Percentiles rank a stretch among this genome's conserved stretches.
phyloP scores from a whole-genome alignment of 75 land plant genomes.

The Cunninghamia lanceolata region DNA sequence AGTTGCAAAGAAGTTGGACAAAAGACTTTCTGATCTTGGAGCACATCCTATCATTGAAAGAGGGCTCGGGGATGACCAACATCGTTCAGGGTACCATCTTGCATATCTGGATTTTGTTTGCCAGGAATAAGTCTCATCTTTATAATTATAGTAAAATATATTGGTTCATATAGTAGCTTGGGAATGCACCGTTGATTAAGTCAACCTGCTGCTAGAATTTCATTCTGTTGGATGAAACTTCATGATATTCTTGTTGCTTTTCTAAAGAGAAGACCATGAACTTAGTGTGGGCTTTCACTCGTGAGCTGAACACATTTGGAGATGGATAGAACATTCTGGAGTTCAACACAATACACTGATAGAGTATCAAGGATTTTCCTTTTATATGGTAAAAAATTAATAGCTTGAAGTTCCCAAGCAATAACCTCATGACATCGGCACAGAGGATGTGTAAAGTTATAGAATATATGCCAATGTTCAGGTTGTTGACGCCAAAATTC shows the following conservation, averaged over 20 bases:
- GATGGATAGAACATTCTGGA: neutral
- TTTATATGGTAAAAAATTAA: neutral
- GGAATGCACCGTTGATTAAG: neutral
- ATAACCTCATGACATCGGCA: neutral
- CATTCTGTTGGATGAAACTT: neutral
- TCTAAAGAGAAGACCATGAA: neutral
- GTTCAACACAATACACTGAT: neutral
- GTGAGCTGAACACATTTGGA: neutral
- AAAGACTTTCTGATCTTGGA: slow-evolving; percentile 79
- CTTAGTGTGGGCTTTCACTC: neutral
- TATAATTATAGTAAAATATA: neutral
- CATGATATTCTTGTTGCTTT: neutral
- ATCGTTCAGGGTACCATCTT: slow-evolving; percentile 72
- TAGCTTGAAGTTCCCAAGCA: neutral
- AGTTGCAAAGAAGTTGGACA: slow-evolving; percentile 87
- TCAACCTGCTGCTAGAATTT: neutral
- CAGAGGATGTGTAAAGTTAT: neutral
- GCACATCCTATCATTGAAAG: slow-evolving; percentile 57
- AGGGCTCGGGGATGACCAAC: slow-evolving; percentile 98
- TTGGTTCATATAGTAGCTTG: neutral
- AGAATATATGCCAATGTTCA: no score
- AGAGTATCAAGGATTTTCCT: neutral
- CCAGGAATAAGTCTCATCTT: neutral
- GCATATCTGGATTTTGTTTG: neutral
- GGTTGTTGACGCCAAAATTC: neutral